Evolutionary conservation across 2,329 filamentous ascomycete genomes (phyloP).

Genomic region (Sclerotinia minor): DNA sequence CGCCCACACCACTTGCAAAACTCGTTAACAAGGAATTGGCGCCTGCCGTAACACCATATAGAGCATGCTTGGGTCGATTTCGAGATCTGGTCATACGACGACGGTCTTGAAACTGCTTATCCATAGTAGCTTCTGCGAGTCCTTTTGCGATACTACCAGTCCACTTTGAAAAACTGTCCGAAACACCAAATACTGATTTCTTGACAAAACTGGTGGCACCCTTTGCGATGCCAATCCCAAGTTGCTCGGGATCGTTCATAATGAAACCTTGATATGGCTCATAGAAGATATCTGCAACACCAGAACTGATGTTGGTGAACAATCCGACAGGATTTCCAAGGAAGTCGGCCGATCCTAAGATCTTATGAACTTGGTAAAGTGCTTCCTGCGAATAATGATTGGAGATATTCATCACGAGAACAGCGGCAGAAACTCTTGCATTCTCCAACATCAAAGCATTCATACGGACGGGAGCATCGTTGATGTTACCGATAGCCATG

Average conservation of each 20-base stretch:
- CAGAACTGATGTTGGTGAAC: conserved; percentile 97
- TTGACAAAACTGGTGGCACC: conserved; percentile 97
- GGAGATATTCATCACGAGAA: conserved; percentile 81
- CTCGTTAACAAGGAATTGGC: conserved; percentile 94
- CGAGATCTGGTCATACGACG: conserved; percentile 89
- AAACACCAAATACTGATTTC: conserved; percentile 97
- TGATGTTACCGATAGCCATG: conserved; percentile 99
- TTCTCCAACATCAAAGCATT: conserved; percentile 96
- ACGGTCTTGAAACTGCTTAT: conserved; percentile 98
- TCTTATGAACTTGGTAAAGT: conserved; percentile 93
- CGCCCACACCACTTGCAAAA: conserved; percentile 89
- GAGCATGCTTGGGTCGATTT: conserved; percentile 93
- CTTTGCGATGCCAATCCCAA: conserved; percentile 93
- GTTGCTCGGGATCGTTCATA: conserved; percentile 86
- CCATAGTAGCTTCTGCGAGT: conserved; percentile 88
- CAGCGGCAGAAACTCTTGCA: conserved; percentile 81
- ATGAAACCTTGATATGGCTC: conserved; percentile 98
- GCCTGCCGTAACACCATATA: conserved; percentile 93
- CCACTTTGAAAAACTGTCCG: conserved; percentile 95
- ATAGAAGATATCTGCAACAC: conserved; percentile 97
- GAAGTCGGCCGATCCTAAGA: conserved; percentile 95
- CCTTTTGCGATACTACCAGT: conserved; percentile 97
- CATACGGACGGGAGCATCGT: conserved; percentile 90
- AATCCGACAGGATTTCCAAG: conserved; percentile 94
- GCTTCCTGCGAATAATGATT: conserved; percentile 97